Evolutionary conservation across 306 rosid species (phyloP).

Genomic region (Corylus americana): DNA sequence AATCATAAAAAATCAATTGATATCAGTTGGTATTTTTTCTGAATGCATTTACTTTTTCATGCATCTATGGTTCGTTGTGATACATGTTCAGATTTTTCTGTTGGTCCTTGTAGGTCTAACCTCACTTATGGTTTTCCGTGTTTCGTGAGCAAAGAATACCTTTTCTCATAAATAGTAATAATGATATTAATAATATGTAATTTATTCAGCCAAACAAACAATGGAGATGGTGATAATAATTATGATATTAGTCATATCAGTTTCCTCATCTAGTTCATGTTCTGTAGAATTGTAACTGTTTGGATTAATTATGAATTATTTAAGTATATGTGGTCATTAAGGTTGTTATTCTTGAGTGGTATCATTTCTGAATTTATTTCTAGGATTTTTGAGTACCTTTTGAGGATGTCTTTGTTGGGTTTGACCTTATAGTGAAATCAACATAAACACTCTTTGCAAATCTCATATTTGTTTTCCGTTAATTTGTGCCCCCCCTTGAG

Average conservation of each 20-base stretch:
- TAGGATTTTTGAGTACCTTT: neutral
- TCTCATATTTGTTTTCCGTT: neutral
- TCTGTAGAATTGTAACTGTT: neutral
- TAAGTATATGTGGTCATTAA: neutral
- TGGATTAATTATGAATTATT: neutral
- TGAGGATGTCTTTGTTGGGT: neutral
- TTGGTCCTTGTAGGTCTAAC: neutral
- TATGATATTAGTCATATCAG: neutral
- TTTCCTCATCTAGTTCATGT: neutral
- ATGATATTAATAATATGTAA: too few relatives aligned
- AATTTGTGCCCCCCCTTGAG: conserved; percentile 12
- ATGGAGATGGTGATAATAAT: neutral
- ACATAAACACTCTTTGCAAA: neutral
- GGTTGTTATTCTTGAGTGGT: neutral
- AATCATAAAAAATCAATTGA: too few relatives aligned
- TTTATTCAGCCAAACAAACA: neutral
- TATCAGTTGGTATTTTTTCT: neutral
- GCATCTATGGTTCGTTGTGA: neutral
- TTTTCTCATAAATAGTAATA: neutral
- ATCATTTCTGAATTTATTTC: neutral
- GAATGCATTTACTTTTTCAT: neutral
- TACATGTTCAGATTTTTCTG: neutral
- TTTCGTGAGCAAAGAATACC: neutral
- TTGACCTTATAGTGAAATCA: neutral
- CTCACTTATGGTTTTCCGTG: neutral